Evolutionary conservation across 768 basidiomycete species (phyloP).

Genomic region (Naganishia vishniacii): DNA sequence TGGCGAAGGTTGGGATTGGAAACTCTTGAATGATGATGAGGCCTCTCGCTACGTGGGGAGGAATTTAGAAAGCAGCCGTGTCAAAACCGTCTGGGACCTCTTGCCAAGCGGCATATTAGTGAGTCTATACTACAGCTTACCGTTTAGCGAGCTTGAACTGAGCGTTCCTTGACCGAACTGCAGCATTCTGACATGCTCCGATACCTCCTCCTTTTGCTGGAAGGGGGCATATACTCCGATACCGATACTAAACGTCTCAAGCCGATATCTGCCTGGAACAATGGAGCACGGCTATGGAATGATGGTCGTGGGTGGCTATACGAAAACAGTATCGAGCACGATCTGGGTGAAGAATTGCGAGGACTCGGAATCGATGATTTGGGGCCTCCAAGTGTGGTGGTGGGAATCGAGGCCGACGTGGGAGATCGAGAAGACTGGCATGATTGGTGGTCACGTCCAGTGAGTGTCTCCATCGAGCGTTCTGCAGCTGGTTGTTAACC

Average conservation of each 20-base stretch:
- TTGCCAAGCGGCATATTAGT: conserved; percentile 46
- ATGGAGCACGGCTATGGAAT: conserved; percentile 31
- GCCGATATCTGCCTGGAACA: conserved; percentile 44
- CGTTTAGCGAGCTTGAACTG: not conserved
- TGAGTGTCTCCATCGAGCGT: conserved; percentile 27
- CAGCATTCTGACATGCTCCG: conserved; percentile 44
- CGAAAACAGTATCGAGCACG: conserved; percentile 5
- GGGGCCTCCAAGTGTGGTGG: conserved; percentile 45
- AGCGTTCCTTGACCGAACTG: not conserved
- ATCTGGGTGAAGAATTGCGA: conserved; percentile 27
- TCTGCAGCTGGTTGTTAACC: too few relatives aligned
- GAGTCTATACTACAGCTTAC: conserved; percentile 16
- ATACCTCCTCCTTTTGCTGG: conserved; percentile 41
- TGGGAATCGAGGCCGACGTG: conserved; percentile 53
- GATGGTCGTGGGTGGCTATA: conserved; percentile 37
- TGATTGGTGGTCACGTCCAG: conserved; percentile 48
- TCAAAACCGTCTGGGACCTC: conserved; percentile 40
- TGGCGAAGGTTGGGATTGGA: conserved; percentile 43
- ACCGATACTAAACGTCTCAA: conserved; percentile 49
- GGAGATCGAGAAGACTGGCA: conserved; percentile 52
- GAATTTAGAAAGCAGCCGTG: conserved; percentile 30
- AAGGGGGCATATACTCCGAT: conserved; percentile 49
- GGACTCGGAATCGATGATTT: conserved; percentile 30
- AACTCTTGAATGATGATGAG: conserved; percentile 40
- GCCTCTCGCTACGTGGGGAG: conserved; percentile 32